These are phyloP conservation scores for Cladosporium sp. DNA, from an alignment of 2,329 filamentous ascomycete genomes.

Conservation along the genomic window DNA sequence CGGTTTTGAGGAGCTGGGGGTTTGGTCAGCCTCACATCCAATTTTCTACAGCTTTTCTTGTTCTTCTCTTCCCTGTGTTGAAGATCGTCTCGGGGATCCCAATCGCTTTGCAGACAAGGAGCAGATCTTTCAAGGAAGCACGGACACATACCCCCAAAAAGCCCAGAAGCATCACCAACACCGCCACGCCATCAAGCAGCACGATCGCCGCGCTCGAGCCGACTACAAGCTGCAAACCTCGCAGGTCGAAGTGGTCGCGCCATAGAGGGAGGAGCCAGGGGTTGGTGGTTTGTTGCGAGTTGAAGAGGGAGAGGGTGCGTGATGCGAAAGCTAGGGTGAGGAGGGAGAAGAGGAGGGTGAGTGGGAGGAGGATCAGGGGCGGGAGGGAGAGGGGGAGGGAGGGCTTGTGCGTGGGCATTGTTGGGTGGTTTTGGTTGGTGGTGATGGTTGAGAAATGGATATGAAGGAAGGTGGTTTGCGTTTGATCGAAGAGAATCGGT, in stretches of 20 bases:
- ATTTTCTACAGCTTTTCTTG: too few species aligned
- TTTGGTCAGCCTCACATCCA: too few species aligned
- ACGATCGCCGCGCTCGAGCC: conserved; percentile 36
- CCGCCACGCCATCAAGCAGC: conserved; percentile 34
- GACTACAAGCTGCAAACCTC: conserved; percentile 40
- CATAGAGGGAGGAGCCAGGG: conserved; percentile 47
- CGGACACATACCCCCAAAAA: too few species aligned
- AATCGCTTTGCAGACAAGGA: too few species aligned
- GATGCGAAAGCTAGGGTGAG: conserved; percentile 41
- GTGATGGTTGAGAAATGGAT: too few species aligned
- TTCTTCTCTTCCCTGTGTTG: too few species aligned
- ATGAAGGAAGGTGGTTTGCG: too few species aligned
- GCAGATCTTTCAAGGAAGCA: too few species aligned
- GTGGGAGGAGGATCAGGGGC: conserved; percentile 20
- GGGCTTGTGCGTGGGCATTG: not conserved
- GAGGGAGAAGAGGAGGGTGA: conserved; percentile 36
- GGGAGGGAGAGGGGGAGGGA: conserved; percentile 21
- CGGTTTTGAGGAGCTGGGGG: conserved; percentile 36
- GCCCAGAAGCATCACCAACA: conserved; percentile 34
- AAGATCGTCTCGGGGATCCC: too few species aligned
- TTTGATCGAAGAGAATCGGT: too few species aligned
- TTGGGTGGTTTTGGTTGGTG: not conserved
- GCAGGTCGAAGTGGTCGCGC: conserved; percentile 44
- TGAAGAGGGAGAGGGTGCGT: conserved; percentile 41
- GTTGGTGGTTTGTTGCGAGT: conserved; percentile 39